These are phyloP conservation scores for Trametes meyenii DNA, from an alignment of 768 basidiomycete genomes.

Conservation along the genomic window DNA sequence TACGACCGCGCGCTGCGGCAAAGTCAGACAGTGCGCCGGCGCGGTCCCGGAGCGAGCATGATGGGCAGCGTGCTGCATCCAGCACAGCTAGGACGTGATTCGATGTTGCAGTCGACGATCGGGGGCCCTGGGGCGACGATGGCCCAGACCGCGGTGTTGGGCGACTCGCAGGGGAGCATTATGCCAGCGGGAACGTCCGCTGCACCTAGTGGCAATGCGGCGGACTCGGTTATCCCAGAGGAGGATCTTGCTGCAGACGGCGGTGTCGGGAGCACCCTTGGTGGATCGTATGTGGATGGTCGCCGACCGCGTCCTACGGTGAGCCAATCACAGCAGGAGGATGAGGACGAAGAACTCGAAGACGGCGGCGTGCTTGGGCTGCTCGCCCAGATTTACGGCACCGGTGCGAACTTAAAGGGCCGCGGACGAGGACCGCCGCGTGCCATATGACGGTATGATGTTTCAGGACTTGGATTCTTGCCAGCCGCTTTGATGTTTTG, in stretches of 20 bases:
- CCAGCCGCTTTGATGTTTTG: neutral
- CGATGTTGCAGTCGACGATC: constrained; percentile 45
- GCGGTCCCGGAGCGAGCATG: constrained; percentile 29
- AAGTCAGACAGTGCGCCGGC: constrained; percentile 52
- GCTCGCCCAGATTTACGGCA: constrained; percentile 83
- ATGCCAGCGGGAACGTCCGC: neutral
- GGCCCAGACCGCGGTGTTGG: constrained; percentile 73
- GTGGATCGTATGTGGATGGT: constrained; percentile 80
- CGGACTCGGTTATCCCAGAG: constrained; percentile 37
- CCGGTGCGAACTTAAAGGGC: constrained; percentile 33
- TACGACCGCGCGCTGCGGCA: constrained; percentile 77
- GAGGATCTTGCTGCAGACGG: constrained; percentile 55
- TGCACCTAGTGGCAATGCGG: constrained; percentile 4
- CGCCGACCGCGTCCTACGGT: constrained; percentile 39
- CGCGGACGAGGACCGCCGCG: constrained; percentile 32
- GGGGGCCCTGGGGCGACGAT: constrained; percentile 48
- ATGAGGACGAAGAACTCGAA: constrained; percentile 62
- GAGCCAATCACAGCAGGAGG: constrained; percentile 40
- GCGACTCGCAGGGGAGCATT: constrained; percentile 70
- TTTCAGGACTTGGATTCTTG: neutral
- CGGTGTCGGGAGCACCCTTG: constrained; percentile 62
- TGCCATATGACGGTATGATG: constrained; percentile 25
- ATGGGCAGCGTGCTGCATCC: constrained; percentile 45
- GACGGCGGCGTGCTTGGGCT: constrained; percentile 87
- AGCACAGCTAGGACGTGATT: constrained; percentile 28